These are phyloP conservation scores for Lactifluus pinguis DNA, from an alignment of 768 basidiomycete genomes.

Conservation along the genomic window DNA sequence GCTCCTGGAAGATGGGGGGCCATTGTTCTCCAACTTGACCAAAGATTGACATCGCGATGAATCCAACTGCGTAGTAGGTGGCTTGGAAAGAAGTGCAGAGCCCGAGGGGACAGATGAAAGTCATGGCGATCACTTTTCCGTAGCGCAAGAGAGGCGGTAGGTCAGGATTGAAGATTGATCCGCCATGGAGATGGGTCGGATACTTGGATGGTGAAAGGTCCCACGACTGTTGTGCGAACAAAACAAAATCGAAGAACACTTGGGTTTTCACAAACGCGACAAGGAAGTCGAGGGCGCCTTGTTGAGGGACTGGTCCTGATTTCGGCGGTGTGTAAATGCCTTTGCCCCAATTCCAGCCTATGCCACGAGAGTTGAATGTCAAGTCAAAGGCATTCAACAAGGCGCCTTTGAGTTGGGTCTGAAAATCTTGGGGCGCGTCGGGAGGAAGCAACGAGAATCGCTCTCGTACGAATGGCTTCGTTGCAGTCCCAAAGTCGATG, in stretches of 20 bases:
- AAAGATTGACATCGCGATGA: conserved; percentile 9
- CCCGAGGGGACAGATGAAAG: conserved; percentile 19
- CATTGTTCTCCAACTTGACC: conserved; percentile 33
- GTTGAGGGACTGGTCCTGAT: conserved; percentile 33
- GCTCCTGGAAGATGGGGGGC: conserved; percentile 54
- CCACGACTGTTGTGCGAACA: conserved; percentile 18
- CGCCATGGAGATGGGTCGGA: conserved; percentile 24
- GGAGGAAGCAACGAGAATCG: conserved; percentile 11
- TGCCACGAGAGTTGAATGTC: conserved; percentile 42
- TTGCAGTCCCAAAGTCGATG: conserved; percentile 7
- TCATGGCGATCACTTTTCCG: conserved; percentile 13
- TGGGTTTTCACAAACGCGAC: conserved; percentile 39
- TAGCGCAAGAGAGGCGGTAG: conserved; percentile 29
- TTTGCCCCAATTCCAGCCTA: conserved; percentile 53
- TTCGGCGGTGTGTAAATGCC: conserved; percentile 26
- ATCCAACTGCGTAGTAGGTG: conserved; percentile 10
- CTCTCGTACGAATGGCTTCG: conserved; percentile 11
- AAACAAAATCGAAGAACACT: conserved; percentile 33
- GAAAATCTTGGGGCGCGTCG: neutral
- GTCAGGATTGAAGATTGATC: conserved; percentile 31
- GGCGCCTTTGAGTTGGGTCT: conserved; percentile 7
- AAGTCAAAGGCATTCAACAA: conserved; percentile 40
- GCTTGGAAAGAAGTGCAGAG: conserved; percentile 13
- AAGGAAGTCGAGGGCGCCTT: conserved; percentile 30
- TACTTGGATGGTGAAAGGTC: conserved; percentile 30